phyloP scores from a whole-genome alignment of 2,329 filamentous ascomycete species.

The Pseudocercospora crystallina region DNA sequence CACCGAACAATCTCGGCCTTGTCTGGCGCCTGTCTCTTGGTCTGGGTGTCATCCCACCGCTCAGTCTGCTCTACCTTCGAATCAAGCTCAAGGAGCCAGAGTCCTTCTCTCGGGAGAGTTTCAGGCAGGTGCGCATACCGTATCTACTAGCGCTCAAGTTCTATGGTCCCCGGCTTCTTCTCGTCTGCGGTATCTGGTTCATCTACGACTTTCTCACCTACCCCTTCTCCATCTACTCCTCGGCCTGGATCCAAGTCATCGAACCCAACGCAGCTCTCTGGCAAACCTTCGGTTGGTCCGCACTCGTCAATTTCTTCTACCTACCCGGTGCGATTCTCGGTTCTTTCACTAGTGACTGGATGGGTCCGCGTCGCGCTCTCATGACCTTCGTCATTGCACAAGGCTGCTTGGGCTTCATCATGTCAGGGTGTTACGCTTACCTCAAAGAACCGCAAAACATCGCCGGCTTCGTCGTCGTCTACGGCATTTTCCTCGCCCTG shows the following conservation, averaged over 20 bases:
- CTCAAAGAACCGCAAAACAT: constrained; percentile 68
- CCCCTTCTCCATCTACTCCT: constrained; percentile 82
- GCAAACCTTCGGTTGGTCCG: constrained; percentile 83
- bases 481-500: constrained; percentile 71
- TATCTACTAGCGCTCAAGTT: constrained; percentile 57
- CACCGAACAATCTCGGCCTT: constrained; percentile 60
- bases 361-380: constrained; percentile 76
- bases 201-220: constrained; percentile 79
- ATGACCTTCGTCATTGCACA: constrained; percentile 70
- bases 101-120: constrained; percentile 69
- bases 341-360: constrained; percentile 71
- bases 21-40: constrained; percentile 83
- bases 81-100: constrained; percentile 75
- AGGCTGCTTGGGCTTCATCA: constrained; percentile 79
- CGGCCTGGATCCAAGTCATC: constrained; percentile 70
- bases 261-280: constrained; percentile 62
- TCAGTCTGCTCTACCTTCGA: constrained; percentile 69
- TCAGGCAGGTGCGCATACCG: constrained; percentile 57
- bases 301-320: constrained; percentile 84
- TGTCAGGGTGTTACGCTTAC: constrained; percentile 74
- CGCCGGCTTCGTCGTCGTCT: constrained; percentile 74
- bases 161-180: constrained; percentile 70
- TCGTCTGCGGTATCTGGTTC: constrained; percentile 79
- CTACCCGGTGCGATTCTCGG: constrained; percentile 78
- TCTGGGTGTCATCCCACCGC: constrained; percentile 73